A percentile compares a stretch with the other conserved stretches of the same genome.
Conservation (phyloP, 1,284 basidiomycete species). For the Apiotrichum domesticum region DNA sequence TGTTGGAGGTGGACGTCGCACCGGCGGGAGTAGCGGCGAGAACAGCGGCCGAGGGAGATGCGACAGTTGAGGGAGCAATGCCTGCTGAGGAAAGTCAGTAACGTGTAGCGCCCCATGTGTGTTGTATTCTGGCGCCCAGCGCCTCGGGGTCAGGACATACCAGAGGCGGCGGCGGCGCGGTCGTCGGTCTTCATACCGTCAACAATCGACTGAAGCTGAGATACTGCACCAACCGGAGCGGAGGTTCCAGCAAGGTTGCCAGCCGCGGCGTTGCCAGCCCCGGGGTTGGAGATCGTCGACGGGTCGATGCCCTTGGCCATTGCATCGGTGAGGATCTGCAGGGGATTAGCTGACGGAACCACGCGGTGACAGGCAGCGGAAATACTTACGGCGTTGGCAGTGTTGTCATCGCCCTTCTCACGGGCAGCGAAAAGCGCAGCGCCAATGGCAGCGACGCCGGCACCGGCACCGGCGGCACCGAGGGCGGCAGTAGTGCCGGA, state of each 20-base stretch:
- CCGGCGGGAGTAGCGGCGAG: too few species aligned
- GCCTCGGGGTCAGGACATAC: neutral
- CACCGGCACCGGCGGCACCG: neutral
- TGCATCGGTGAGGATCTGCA: conserved; percentile 38
- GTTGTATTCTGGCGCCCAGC: neutral
- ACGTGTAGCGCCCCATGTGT: neutral
- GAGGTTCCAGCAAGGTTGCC: conserved; percentile 23
- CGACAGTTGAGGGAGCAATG: conserved; percentile 11
- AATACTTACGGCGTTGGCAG: conserved; percentile 34
- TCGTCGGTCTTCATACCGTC: conserved; percentile 28
- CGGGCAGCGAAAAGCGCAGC: conserved; percentile 22
- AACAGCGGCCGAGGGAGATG: conserved; percentile 2
- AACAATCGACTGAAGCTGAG: conserved; percentile 34
- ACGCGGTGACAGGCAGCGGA: neutral
- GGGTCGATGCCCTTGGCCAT: conserved; percentile 40
- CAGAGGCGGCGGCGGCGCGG: neutral
- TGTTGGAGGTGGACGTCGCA: neutral
- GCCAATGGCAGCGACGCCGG: conserved; percentile 21
- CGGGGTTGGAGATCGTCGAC: conserved; percentile 24
- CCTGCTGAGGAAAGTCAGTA: neutral
- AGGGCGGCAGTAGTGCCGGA: neutral
- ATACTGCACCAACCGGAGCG: conserved; percentile 31
- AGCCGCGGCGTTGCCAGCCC: conserved; percentile 23
- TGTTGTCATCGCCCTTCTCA: conserved; percentile 14
- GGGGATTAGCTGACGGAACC: neutral